These are phyloP conservation scores for Fusarium compactum DNA, from an alignment of 2,329 filamentous ascomycete genomes.

Conservation along the genomic window DNA sequence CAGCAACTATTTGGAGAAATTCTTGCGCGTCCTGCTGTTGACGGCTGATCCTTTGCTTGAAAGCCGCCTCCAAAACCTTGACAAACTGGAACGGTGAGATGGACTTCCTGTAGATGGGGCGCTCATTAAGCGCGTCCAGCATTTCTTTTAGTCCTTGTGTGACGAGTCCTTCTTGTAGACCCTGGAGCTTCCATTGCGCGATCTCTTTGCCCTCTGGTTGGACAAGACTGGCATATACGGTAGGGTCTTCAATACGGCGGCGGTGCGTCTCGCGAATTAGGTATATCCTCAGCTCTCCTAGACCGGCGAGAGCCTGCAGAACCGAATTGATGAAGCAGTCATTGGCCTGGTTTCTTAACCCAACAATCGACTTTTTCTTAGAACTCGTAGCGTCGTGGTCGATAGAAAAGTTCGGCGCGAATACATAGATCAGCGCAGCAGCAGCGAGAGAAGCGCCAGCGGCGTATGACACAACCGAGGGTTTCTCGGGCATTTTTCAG, in stretches of 20 bases:
- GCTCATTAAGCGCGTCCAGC: conserved; percentile 90
- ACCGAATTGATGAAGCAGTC: conserved; percentile 98
- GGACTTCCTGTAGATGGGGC: conserved; percentile 92
- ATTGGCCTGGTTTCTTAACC: conserved; percentile 90
- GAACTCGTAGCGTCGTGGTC: conserved; percentile 78
- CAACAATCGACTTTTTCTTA: conserved; percentile 89
- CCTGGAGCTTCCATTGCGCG: conserved; percentile 71
- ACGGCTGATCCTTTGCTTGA: conserved; percentile 88
- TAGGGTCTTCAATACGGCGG: conserved; percentile 80
- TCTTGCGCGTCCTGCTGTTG: conserved; percentile 99
- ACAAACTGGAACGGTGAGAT: conserved; percentile 91
- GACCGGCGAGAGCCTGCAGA: conserved; percentile 89
- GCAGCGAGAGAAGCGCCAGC: conserved; percentile 95
- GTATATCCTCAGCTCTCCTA: conserved; percentile 90
- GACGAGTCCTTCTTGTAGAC: conserved; percentile 83
- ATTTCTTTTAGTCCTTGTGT: conserved; percentile 92
- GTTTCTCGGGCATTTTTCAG: conserved; percentile 54
- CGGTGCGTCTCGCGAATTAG: conserved; percentile 92
- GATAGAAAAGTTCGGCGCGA: conserved; percentile 96
- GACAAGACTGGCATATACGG: conserved; percentile 77
- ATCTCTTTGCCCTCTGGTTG: conserved; percentile 59
- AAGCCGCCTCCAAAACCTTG: conserved; percentile 83
- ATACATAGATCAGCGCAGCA: conserved; percentile 95
- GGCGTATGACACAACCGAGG: conserved; percentile 80
- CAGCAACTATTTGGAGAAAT: conserved; percentile 92